phyloP scores from a whole-genome alignment of 2,329 filamentous ascomycete genomes.

The Mycosphaerelloides madeirae region DNA sequence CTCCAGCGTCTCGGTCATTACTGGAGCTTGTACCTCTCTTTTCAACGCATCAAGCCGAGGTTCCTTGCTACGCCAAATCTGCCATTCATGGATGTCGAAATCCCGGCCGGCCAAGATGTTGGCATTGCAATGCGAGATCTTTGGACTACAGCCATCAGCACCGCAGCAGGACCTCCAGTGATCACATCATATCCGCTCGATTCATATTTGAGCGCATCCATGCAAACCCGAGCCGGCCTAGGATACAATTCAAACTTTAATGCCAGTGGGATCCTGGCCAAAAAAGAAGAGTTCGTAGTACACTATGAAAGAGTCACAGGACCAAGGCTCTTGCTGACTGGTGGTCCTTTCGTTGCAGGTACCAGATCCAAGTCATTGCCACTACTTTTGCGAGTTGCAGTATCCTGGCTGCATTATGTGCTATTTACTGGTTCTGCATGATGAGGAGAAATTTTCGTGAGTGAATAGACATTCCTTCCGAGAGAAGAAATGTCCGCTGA shows the following conservation, averaged over 20 bases:
- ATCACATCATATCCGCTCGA: too few relatives aligned
- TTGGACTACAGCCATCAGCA: too few relatives aligned
- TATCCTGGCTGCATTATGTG: constrained; percentile 51
- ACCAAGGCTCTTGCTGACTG: too few relatives aligned
- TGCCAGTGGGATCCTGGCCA: constrained; percentile 14
- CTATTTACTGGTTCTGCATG: constrained; percentile 67
- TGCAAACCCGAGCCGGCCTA: constrained; percentile 2
- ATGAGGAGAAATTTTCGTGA: constrained; percentile 67
- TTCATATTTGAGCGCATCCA: background rate
- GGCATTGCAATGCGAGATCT: background rate
- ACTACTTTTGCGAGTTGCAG: constrained; percentile 46
- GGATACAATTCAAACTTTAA: constrained; percentile 18
- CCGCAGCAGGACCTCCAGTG: too few relatives aligned
- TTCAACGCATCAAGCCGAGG: too few relatives aligned
- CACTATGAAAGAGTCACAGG: too few relatives aligned
- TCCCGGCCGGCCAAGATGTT: background rate
- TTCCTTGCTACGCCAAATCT: too few relatives aligned
- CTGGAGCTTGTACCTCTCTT: too few relatives aligned
- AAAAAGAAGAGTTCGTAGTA: constrained; percentile 7
- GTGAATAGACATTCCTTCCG: too few relatives aligned
- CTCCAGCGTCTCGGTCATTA: too few relatives aligned
- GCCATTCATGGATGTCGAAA: too few relatives aligned
- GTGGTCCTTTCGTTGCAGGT: background rate
- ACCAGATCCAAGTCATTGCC: constrained; percentile 32
- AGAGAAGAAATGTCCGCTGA: too few relatives aligned